Conservation (phyloP, 2,329 filamentous ascomycete species). For the Aureobasidium sp. region DNA sequence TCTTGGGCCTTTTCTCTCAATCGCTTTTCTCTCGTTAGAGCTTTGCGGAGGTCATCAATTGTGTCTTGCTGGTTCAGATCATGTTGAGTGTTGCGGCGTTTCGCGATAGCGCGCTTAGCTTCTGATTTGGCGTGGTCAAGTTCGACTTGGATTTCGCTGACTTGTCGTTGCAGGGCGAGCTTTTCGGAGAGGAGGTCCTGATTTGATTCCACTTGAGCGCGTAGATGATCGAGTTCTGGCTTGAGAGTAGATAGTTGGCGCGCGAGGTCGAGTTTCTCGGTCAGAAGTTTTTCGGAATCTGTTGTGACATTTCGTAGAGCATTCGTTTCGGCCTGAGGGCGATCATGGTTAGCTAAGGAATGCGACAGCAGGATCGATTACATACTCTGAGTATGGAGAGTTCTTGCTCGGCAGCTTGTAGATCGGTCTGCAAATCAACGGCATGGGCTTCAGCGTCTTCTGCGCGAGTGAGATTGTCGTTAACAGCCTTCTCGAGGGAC, state of each 20-base stretch:
- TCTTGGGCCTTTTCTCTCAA: conserved; percentile 34
- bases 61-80: conserved; percentile 34
- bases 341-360: not conserved
- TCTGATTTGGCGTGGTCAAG: conserved; percentile 74
- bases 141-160: conserved; percentile 69
- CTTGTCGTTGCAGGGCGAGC: conserved; percentile 65
- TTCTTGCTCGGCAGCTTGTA: conserved; percentile 45
- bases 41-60: conserved; percentile 37
- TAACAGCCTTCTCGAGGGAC: conserved; percentile 41
- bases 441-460: conserved; percentile 38
- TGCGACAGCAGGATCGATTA: not conserved
- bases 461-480: conserved; percentile 38
- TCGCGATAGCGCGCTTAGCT: conserved; percentile 47
- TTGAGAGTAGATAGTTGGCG: conserved; percentile 51
- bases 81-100: conserved; percentile 41
- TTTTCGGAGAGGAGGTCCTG: conserved; percentile 70
- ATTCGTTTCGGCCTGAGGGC: conserved; percentile 58
- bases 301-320: conserved; percentile 58
- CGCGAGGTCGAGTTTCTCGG: conserved; percentile 53
- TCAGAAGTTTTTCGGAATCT: conserved; percentile 61
- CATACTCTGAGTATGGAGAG: conserved; percentile 47
- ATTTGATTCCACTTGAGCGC: conserved; percentile 49
- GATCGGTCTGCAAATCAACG: conserved; percentile 40
- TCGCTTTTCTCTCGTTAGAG: conserved; percentile 37
- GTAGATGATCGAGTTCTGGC: conserved; percentile 54